phyloP scores from a whole-genome alignment of 2,329 filamentous ascomycete genomes.

The Neofusicoccum sp. region DNA sequence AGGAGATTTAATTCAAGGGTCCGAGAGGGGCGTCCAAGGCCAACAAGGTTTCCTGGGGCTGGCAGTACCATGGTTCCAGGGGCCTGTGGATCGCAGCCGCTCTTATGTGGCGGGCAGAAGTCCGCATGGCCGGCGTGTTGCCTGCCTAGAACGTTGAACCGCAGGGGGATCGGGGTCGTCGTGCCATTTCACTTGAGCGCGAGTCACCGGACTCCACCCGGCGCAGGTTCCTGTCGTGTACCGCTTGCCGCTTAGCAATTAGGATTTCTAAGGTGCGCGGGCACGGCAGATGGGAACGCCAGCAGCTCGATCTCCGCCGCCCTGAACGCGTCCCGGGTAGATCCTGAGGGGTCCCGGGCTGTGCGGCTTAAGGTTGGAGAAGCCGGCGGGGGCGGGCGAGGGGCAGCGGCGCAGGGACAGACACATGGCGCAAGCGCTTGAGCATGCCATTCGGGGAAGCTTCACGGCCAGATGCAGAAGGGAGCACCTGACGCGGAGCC shows the following conservation, averaged over 20 bases:
- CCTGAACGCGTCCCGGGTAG: background rate
- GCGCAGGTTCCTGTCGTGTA: background rate
- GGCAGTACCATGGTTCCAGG: background rate
- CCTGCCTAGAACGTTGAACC: background rate
- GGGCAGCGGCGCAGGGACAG: background rate
- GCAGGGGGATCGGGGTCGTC: background rate
- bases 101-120: conserved; percentile 11
- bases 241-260: background rate
- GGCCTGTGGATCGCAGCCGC: background rate
- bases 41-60: conserved; percentile 2
- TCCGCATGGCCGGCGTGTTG: background rate
- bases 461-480: background rate
- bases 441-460: background rate
- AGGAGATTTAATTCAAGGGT: background rate
- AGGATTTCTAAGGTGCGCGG: background rate
- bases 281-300: background rate
- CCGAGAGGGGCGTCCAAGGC: background rate
- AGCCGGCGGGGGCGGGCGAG: background rate
- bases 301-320: background rate
- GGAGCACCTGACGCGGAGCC: conserved; percentile 7
- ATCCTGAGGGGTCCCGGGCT: background rate
- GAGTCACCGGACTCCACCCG: background rate
- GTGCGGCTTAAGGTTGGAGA: background rate
- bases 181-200: background rate
- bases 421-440: background rate